Evolutionary conservation across 1,284 basidiomycete genomes (phyloP).

Genomic region (Rhizopogon hawkerae): DNA sequence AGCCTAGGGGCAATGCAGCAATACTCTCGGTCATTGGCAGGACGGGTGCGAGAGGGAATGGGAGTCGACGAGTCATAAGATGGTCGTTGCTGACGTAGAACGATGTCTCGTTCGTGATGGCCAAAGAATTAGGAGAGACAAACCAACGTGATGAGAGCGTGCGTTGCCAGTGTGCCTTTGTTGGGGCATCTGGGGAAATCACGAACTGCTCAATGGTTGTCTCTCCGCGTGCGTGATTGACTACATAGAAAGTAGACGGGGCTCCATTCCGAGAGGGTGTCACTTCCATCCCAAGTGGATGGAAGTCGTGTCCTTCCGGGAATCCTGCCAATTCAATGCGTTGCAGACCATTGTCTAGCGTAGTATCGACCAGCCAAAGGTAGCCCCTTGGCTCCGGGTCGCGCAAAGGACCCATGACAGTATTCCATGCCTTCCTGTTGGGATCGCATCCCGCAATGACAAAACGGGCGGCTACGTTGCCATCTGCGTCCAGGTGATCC

Average conservation of each 20-base stretch:
- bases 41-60: constrained; percentile 36
- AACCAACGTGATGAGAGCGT: constrained; percentile 50
- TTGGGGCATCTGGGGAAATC: constrained; percentile 36
- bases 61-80: constrained; percentile 53
- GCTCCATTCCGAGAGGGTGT: constrained; percentile 40
- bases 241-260: constrained; percentile 47
- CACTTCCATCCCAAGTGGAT: constrained; percentile 48
- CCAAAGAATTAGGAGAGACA: constrained; percentile 55
- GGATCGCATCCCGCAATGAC: constrained; percentile 49
- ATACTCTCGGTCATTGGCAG: constrained; percentile 49
- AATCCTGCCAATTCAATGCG: constrained; percentile 33
- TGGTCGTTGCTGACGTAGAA: constrained; percentile 70
- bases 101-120: constrained; percentile 49
- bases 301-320: constrained; percentile 43
- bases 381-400: constrained; percentile 43
- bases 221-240: constrained; percentile 53
- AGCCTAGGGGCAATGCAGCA: constrained; percentile 48
- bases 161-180: constrained; percentile 42
- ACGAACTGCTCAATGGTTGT: constrained; percentile 60
- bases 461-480: constrained; percentile 31
- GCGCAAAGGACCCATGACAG: constrained; percentile 54
- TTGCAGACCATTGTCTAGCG: constrained; percentile 11
- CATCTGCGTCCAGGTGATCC: constrained; percentile 37
- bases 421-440: constrained; percentile 50
- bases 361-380: constrained; percentile 35